Percentiles rank a stretch among this genome's conserved stretches.
Evolutionary conservation across 1,284 basidiomycete species (phyloP).

Genomic region (Microbotryomycetes sp.): DNA sequence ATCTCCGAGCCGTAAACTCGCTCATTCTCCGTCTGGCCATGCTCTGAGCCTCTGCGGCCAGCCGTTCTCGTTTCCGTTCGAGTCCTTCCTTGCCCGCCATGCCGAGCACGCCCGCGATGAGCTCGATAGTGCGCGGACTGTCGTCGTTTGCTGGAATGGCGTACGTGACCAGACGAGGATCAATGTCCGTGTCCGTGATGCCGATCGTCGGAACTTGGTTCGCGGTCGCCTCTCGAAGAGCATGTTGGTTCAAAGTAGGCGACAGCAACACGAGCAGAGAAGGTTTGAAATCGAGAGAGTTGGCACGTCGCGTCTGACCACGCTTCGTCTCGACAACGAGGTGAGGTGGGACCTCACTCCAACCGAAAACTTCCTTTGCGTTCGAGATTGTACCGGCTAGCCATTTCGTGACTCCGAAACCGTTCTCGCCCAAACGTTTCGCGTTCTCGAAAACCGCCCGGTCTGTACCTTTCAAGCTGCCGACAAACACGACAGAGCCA

Average conservation of each 20-base stretch:
- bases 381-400: conserved; percentile 91
- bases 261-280: conserved; percentile 34
- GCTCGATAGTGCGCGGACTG: conserved; percentile 77
- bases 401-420: conserved; percentile 83
- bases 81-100: conserved; percentile 79
- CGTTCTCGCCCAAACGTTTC: conserved; percentile 62
- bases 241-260: conserved; percentile 36
- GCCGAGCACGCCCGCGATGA: conserved; percentile 82
- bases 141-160: conserved; percentile 98
- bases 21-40: no score
- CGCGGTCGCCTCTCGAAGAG: conserved; percentile 43
- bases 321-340: not conserved
- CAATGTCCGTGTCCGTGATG: conserved; percentile 89
- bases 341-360: conserved; percentile 22
- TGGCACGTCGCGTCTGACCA: not conserved
- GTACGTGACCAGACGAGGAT: conserved; percentile 95
- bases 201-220: conserved; percentile 45
- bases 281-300: conserved; percentile 29
- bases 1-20: no score
- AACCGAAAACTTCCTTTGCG: conserved; percentile 51
- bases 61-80: conserved; percentile 18
- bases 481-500: conserved; percentile 84
- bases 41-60: no score
- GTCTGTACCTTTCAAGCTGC: conserved; percentile 41
- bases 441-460: conserved; percentile 67